Evolutionary conservation across 495 filamentous ascomycete genomes (phyloP).

Genomic region (Penicillium steckii): DNA sequence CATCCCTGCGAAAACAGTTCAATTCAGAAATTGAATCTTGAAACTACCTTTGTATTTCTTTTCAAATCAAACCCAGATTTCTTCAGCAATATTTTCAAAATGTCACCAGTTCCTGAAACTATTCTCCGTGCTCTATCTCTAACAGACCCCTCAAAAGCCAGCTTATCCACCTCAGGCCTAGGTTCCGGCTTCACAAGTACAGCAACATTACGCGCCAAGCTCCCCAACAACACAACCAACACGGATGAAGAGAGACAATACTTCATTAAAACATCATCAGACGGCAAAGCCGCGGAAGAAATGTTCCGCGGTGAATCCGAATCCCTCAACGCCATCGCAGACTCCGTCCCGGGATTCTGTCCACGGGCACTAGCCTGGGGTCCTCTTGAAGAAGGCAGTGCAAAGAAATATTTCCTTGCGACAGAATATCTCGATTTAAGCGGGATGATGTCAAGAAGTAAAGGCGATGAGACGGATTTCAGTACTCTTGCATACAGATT

Average conservation of each 20-base stretch:
- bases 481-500: slow-evolving; percentile 68
- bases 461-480: slow-evolving; percentile 20
- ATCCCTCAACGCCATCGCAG: slow-evolving; percentile 78
- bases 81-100: slow-evolving; percentile 5
- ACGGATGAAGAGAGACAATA: slow-evolving; percentile 57
- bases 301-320: slow-evolving; percentile 89
- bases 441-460: slow-evolving; percentile 19
- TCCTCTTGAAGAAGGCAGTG: slow-evolving; percentile 44
- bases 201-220: slow-evolving; percentile 58
- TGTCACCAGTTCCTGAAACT: slow-evolving; percentile 50
- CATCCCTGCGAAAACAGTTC: neutral
- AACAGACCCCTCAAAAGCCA: slow-evolving; percentile 50
- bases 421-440: slow-evolving; percentile 79
- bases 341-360: slow-evolving; percentile 68
- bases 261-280: slow-evolving; percentile 76
- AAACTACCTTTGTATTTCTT: neutral
- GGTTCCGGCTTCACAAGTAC: slow-evolving; percentile 78
- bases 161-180: slow-evolving; percentile 55
- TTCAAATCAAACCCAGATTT: neutral
- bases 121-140: slow-evolving; percentile 67
- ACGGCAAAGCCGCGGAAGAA: slow-evolving; percentile 57
- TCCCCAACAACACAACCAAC: slow-evolving; percentile 22
- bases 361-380: slow-evolving; percentile 73
- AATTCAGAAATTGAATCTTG: no score
- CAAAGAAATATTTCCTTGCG: slow-evolving; percentile 63